Evolutionary conservation across 129 eudicot species (phyloP).

Genomic region (Pittosporum tobira): DNA sequence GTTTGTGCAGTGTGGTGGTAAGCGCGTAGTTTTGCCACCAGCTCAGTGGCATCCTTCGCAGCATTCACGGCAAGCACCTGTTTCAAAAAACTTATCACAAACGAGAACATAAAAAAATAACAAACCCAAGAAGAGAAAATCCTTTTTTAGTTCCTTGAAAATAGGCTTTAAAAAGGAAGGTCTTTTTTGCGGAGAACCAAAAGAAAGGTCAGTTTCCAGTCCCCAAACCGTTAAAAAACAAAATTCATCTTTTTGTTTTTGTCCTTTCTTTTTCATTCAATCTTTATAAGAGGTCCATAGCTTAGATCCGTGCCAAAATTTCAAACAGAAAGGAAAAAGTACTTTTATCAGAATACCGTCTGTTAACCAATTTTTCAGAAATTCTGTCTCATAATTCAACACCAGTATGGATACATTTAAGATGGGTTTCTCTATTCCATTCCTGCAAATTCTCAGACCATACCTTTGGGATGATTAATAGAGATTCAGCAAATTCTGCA

Average conservation of each 20-base stretch:
- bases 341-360: not conserved
- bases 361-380: no score
- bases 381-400: no score
- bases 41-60: slow-evolving; percentile 91
- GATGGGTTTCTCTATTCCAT: no score
- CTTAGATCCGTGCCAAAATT: not conserved
- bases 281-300: not conserved
- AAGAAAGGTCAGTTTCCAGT: no score
- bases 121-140: not conserved
- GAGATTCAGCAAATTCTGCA: slow-evolving; percentile 91
- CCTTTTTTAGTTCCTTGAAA: no score
- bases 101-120: not conserved
- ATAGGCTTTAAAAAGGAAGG: no score
- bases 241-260: not conserved
- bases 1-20: slow-evolving; percentile 95
- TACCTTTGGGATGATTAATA: slow-evolving; percentile 79
- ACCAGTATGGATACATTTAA: no score
- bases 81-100: not conserved
- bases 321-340: not conserved
- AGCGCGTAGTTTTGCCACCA: slow-evolving; percentile 84
- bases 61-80: slow-evolving; percentile 97
- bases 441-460: not conserved
- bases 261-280: not conserved
- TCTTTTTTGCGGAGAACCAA: no score
- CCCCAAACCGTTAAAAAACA: not conserved